Evolutionary conservation across 768 basidiomycete genomes (phyloP).

Genomic region (Termitomyces sp.): DNA sequence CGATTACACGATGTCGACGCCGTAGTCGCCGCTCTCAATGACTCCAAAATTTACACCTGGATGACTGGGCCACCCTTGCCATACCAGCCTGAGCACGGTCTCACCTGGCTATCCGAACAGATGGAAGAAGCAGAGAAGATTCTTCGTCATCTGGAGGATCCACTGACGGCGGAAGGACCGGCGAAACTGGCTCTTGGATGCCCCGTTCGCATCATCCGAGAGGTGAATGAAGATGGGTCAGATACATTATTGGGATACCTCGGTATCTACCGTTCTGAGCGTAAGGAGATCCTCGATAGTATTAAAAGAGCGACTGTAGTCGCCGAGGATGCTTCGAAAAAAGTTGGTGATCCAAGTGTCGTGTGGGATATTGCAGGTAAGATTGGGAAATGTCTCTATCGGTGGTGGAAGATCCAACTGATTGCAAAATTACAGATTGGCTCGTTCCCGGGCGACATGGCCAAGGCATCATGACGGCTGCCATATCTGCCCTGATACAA

Average conservation of each 20-base stretch:
- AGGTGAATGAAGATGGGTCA: slow-evolving; percentile 27
- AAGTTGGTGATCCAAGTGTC: slow-evolving; percentile 38
- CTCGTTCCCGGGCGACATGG: slow-evolving; percentile 10
- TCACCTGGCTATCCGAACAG: slow-evolving; percentile 12
- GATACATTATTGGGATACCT: slow-evolving; percentile 27
- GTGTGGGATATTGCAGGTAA: slow-evolving; percentile 47
- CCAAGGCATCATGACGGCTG: slow-evolving; percentile 11
- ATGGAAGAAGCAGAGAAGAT: slow-evolving; percentile 18
- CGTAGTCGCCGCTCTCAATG: slow-evolving; percentile 31
- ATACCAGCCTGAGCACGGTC: slow-evolving; percentile 26
- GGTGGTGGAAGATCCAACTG: background rate
- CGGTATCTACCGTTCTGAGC: slow-evolving; percentile 22
- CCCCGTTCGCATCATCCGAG: slow-evolving; percentile 39
- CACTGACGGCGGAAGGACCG: background rate
- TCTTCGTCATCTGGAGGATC: slow-evolving; percentile 15
- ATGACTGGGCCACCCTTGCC: slow-evolving; percentile 34
- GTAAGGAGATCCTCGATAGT: slow-evolving; percentile 21
- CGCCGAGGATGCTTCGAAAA: slow-evolving; percentile 30
- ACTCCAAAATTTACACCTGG: slow-evolving; percentile 27
- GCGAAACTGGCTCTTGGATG: slow-evolving; percentile 15
- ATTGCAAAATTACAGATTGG: slow-evolving; percentile 1
- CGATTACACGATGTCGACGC: slow-evolving; percentile 33
- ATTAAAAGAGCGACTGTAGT: slow-evolving; percentile 18
- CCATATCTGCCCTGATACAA: slow-evolving; percentile 2
- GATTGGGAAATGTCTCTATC: slow-evolving; percentile 4